Percentiles rank a stretch among this genome's conserved stretches.
These are phyloP conservation scores for Craspedostauros australis DNA, from an alignment of 108 stramenopile genomes.

Conservation along the genomic window DNA sequence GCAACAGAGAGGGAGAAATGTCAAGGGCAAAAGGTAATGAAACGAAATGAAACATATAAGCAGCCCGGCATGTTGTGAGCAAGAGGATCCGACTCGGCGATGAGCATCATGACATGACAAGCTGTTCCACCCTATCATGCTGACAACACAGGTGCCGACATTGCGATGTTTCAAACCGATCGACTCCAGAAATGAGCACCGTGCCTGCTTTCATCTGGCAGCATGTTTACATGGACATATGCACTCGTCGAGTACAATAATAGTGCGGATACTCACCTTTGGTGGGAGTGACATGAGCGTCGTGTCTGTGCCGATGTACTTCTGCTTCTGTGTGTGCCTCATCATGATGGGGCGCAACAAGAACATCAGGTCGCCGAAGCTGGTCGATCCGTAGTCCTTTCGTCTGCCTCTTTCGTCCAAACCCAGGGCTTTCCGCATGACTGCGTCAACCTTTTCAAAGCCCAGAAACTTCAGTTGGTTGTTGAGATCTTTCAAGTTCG, in stretches of 20 bases:
- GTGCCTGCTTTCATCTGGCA: too few species aligned
- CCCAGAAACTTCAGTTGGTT: conserved; percentile 40
- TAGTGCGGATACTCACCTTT: conserved; percentile 10
- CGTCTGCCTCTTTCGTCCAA: background rate
- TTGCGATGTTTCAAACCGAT: too few species aligned
- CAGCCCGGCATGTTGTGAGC: too few species aligned
- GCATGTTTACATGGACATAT: too few species aligned
- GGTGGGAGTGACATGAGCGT: conserved; percentile 33
- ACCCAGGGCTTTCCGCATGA: background rate
- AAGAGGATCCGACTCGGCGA: too few species aligned
- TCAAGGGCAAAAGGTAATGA: too few species aligned
- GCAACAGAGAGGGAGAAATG: background rate
- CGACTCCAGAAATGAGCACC: too few species aligned
- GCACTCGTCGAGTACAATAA: background rate
- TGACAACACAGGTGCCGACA: too few species aligned
- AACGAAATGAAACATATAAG: too few species aligned
- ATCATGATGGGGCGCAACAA: conserved; percentile 35
- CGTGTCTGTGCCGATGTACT: conserved; percentile 16
- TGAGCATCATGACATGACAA: too few species aligned
- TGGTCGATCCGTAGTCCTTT: background rate
- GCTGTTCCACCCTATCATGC: too few species aligned
- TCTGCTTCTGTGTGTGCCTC: conserved; percentile 33
- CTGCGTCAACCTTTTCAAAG: conserved; percentile 15
- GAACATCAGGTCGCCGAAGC: conserved; percentile 13
- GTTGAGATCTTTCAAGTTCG: conserved; percentile 16